These are phyloP conservation scores for Populus pruinosa DNA, from an alignment of 345 rosid genomes.

Conservation along the genomic window DNA sequence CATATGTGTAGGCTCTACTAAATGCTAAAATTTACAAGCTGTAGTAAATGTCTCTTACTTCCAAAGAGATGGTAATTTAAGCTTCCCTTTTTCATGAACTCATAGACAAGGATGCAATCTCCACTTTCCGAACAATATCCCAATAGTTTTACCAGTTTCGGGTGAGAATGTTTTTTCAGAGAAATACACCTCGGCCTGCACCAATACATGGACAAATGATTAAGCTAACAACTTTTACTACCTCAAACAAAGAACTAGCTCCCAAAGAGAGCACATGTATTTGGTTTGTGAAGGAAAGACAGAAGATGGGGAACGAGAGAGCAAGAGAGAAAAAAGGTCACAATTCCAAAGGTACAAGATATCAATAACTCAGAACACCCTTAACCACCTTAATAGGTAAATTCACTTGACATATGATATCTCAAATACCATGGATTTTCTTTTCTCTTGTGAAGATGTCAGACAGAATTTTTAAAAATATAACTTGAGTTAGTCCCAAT, in stretches of 20 bases:
- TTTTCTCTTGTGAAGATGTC: neutral
- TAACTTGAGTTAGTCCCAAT: neutral
- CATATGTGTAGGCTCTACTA: neutral
- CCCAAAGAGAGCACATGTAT: neutral
- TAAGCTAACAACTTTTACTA: neutral
- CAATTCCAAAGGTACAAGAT: no score
- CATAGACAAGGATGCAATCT: constrained; percentile 1
- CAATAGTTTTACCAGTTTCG: constrained; percentile 3
- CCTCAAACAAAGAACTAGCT: neutral
- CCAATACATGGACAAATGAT: neutral
- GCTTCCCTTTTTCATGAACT: constrained; percentile 1
- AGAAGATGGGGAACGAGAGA: no score
- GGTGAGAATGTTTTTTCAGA: constrained; percentile 1
- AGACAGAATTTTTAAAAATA: no score
- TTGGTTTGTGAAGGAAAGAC: no score
- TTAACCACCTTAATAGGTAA: neutral
- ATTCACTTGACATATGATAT: no score
- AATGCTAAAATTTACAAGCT: neutral
- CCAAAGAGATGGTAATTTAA: constrained; percentile 2
- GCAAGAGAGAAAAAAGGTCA: no score
- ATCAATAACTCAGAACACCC: neutral
- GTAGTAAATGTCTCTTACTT: neutral
- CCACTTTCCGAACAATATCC: constrained; percentile 9
- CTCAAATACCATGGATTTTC: neutral
- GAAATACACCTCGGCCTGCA: constrained; percentile 9